Evolutionary conservation across 2,329 filamentous ascomycete genomes (phyloP).

Genomic region (Claviceps sorghi): DNA sequence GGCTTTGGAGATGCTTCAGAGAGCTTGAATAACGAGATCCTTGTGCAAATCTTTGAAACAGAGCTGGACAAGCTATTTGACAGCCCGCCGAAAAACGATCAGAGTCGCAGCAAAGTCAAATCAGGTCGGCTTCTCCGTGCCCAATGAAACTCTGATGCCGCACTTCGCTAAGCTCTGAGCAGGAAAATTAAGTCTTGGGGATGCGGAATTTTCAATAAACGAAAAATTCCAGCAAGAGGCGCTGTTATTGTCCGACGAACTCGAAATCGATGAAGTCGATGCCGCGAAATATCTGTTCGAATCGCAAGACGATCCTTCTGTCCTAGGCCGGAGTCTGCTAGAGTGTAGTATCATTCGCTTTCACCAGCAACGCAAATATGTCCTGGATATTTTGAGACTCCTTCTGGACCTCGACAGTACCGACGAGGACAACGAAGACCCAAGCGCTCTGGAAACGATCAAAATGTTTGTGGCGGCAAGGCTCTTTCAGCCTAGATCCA

Average conservation of each 20-base stretch:
- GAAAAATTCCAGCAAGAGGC: conserved; percentile 73
- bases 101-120: conserved; percentile 57
- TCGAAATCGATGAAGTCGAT: conserved; percentile 80
- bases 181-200: conserved; percentile 65
- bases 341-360: conserved; percentile 75
- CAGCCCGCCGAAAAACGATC: conserved; percentile 58
- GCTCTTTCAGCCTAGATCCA: conserved; percentile 18
- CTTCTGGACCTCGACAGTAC: conserved; percentile 51
- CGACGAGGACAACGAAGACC: conserved; percentile 38
- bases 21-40: conserved; percentile 54
- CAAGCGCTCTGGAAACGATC: conserved; percentile 18
- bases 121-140: conserved; percentile 36
- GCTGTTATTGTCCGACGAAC: conserved; percentile 69
- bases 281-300: conserved; percentile 64
- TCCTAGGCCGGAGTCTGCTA: conserved; percentile 57
- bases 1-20: conserved; percentile 46
- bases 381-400: conserved; percentile 72
- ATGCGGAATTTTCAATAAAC: conserved; percentile 67
- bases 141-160: not conserved
- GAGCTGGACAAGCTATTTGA: conserved; percentile 60
- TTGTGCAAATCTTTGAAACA: conserved; percentile 56
- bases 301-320: conserved; percentile 52
- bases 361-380: conserved; percentile 68
- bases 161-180: conserved; percentile 8
- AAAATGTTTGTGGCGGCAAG: conserved; percentile 21